Conservation (phyloP, 1,139 yeast species). For the Lodderomyces pseudojiufengensis region DNA sequence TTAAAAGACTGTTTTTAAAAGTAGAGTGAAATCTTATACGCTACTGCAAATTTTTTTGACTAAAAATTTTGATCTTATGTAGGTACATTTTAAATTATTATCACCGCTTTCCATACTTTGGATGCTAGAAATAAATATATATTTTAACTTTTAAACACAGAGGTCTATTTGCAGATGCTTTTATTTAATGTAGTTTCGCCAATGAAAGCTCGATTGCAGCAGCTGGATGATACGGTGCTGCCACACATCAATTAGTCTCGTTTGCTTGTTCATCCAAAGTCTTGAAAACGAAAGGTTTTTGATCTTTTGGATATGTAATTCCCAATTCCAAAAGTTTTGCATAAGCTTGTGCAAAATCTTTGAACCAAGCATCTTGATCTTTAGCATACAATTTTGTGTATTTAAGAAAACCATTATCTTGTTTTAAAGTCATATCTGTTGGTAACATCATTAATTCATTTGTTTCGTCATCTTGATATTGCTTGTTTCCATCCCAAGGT, state of each 20-base stretch:
- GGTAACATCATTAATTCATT: conserved; percentile 89
- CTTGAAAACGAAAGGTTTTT: conserved; percentile 51
- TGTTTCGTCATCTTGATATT: conserved; percentile 70
- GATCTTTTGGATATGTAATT: conserved; percentile 51
- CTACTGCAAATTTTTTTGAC: too few species aligned
- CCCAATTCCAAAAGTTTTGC: conserved; percentile 73
- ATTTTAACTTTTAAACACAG: too few species aligned
- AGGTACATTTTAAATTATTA: too few species aligned
- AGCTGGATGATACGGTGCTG: conserved; percentile 2
- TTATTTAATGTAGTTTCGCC: too few species aligned
- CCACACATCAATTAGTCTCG: conserved; percentile 1
- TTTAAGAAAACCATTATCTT: conserved; percentile 61
- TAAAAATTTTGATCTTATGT: too few species aligned
- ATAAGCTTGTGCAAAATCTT: conserved; percentile 69
- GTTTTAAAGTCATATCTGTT: conserved; percentile 71
- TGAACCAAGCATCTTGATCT: conserved; percentile 65
- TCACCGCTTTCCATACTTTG: too few species aligned
- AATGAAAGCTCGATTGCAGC: too few species aligned
- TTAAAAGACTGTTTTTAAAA: too few species aligned
- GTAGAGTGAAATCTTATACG: too few species aligned
- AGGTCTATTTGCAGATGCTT: too few species aligned
- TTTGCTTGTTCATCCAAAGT: conserved; percentile 67
- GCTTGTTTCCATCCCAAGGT: conserved; percentile 68
- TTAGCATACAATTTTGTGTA: conserved; percentile 71
- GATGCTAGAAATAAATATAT: too few species aligned